These are phyloP conservation scores for Tylopilus balloui DNA, from an alignment of 768 basidiomycete genomes.

Conservation along the genomic window DNA sequence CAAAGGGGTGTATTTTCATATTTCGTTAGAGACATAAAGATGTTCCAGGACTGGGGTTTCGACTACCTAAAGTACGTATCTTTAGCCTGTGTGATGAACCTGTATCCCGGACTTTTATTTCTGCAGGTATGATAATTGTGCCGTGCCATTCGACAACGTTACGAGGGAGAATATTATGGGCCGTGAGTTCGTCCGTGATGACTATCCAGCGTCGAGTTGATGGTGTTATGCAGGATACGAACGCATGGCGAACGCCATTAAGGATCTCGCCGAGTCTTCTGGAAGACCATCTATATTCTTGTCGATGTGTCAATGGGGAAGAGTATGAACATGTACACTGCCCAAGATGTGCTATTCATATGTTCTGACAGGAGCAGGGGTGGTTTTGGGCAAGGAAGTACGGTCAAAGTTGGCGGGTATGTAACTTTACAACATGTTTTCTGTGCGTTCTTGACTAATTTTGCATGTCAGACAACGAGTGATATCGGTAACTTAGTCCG, in stretches of 20 bases:
- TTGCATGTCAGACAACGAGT: constrained; percentile 40
- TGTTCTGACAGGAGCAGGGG: constrained; percentile 45
- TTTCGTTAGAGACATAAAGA: constrained; percentile 45
- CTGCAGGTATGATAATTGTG: constrained; percentile 57
- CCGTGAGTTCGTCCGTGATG: constrained; percentile 33
- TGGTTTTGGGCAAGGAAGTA: constrained; percentile 58
- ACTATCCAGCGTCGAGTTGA: background rate
- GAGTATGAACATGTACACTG: constrained; percentile 35
- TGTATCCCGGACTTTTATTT: background rate
- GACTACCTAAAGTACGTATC: constrained; percentile 54
- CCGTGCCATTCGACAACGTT: constrained; percentile 54
- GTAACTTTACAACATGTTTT: constrained; percentile 12
- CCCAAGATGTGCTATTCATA: background rate
- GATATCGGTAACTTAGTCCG: constrained; percentile 39
- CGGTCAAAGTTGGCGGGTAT: constrained; percentile 65
- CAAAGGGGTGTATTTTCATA: background rate
- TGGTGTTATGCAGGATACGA: constrained; percentile 43
- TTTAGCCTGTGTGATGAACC: background rate
- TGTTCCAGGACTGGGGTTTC: constrained; percentile 64
- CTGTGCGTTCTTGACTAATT: background rate
- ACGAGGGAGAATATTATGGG: constrained; percentile 53
- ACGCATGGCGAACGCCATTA: constrained; percentile 58
- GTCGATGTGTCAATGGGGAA: constrained; percentile 67
- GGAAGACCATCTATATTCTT: constrained; percentile 53
- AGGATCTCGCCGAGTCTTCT: constrained; percentile 41